phyloP scores from a whole-genome alignment of 2,329 filamentous ascomycete species.

The Dactylellina parvicollis region DNA sequence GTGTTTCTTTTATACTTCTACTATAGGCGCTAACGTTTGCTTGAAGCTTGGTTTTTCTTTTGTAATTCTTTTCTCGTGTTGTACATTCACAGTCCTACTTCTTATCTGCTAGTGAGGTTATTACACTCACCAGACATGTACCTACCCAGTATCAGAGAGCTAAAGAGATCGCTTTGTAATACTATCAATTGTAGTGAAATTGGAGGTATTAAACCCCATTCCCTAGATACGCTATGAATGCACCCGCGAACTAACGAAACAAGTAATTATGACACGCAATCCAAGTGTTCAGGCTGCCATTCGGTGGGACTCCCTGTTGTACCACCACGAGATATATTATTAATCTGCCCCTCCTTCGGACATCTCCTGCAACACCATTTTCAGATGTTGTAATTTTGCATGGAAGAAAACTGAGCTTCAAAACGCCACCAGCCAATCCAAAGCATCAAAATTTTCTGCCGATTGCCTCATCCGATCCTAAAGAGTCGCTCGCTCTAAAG shows the following conservation, averaged over 20 bases:
- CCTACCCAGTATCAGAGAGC: background rate
- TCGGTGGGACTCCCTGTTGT: slow-evolving; percentile 10
- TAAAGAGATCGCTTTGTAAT: too few relatives aligned
- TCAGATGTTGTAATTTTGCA: slow-evolving; percentile 17
- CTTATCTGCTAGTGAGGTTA: too few relatives aligned
- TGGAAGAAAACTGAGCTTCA: background rate
- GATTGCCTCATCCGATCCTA: slow-evolving; percentile 41
- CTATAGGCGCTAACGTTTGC: too few relatives aligned
- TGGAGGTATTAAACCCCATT: too few relatives aligned
- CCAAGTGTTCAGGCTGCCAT: slow-evolving; percentile 7
- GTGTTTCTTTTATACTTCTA: background rate
- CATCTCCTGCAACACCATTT: slow-evolving; percentile 12
- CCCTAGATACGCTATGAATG: too few relatives aligned
- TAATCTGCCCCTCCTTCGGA: slow-evolving; percentile 2
- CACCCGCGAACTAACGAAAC: too few relatives aligned
- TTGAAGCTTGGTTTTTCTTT: too few relatives aligned
- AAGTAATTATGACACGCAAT: too few relatives aligned
- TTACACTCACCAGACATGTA: background rate
- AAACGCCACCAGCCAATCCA: background rate
- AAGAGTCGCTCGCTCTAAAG: background rate
- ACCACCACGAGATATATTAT: slow-evolving; percentile 4
- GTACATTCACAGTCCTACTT: too few relatives aligned
- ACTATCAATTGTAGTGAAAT: too few relatives aligned
- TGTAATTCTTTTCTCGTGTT: too few relatives aligned
- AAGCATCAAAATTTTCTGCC: slow-evolving; percentile 26